phyloP scores from a whole-genome alignment of 192 early-diverging fungal genomes.

The Coemansia aciculifera region DNA sequence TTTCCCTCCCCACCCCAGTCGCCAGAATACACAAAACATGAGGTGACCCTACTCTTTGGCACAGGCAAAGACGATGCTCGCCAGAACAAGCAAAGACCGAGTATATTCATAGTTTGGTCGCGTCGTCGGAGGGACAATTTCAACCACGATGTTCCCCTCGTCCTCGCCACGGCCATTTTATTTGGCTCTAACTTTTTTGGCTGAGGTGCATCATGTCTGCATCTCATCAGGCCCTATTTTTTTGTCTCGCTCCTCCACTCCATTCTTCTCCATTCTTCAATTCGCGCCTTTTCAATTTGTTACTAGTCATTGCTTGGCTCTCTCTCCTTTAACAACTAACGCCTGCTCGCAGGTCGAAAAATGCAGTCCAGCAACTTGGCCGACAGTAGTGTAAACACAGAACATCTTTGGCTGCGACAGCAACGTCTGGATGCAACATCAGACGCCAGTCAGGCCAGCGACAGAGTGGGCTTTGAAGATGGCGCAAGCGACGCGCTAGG shows the following conservation, averaged over 20 bases:
- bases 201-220: neutral
- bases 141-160: neutral
- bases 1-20: neutral
- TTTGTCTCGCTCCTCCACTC: neutral
- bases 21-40: neutral
- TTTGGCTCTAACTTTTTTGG: neutral
- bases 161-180: neutral
- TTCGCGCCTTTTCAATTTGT: neutral
- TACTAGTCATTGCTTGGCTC: neutral
- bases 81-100: neutral
- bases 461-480: neutral
- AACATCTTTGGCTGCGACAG: neutral
- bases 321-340: neutral
- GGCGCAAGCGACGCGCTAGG: conserved; percentile 3
- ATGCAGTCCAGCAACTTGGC: conserved; percentile 1
- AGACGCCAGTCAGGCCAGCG: neutral
- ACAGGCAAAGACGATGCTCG: too few species aligned
- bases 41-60: neutral
- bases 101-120: neutral
- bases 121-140: neutral
- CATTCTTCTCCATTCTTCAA: neutral
- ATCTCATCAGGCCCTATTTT: neutral
- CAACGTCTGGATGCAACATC: neutral
- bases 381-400: neutral
- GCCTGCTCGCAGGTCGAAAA: neutral